Percentiles rank a stretch among this genome's conserved stretches.
Conservation (phyloP, 140 eudicot species). For the Anethum foeniculum region DNA sequence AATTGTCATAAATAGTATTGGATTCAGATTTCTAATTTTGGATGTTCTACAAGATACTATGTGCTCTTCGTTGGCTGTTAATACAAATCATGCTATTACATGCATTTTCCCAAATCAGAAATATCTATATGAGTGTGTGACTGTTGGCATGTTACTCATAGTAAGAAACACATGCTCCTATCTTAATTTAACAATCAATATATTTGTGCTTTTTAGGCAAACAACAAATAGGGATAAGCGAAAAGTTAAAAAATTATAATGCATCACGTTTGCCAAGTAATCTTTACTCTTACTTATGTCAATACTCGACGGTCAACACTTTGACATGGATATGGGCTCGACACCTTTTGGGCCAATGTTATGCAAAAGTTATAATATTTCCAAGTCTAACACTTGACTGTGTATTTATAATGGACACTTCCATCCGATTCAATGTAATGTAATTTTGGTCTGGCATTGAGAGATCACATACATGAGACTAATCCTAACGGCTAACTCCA, state of each 20-base stretch:
- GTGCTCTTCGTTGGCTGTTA: background rate
- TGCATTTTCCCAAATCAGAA: background rate
- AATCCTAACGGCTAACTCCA: background rate
- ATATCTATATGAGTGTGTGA: background rate
- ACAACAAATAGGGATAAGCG: background rate
- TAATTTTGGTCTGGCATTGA: background rate
- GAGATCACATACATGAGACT: background rate
- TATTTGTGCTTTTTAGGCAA: background rate
- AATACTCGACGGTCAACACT: background rate
- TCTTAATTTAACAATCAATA: background rate
- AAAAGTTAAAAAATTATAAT: background rate
- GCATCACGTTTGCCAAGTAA: background rate
- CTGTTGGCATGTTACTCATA: background rate
- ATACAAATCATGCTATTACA: background rate
- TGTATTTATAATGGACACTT: background rate
- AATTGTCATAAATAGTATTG: background rate
- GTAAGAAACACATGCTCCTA: background rate
- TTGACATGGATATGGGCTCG: background rate
- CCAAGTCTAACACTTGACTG: background rate
- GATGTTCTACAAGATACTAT: background rate
- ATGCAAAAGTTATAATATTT: background rate
- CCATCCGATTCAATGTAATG: background rate
- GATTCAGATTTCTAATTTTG: background rate
- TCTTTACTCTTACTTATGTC: background rate
- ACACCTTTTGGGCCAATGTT: background rate